Evolutionary conservation across 2,329 filamentous ascomycete genomes (phyloP).

Genomic region (Metarhizium album): DNA sequence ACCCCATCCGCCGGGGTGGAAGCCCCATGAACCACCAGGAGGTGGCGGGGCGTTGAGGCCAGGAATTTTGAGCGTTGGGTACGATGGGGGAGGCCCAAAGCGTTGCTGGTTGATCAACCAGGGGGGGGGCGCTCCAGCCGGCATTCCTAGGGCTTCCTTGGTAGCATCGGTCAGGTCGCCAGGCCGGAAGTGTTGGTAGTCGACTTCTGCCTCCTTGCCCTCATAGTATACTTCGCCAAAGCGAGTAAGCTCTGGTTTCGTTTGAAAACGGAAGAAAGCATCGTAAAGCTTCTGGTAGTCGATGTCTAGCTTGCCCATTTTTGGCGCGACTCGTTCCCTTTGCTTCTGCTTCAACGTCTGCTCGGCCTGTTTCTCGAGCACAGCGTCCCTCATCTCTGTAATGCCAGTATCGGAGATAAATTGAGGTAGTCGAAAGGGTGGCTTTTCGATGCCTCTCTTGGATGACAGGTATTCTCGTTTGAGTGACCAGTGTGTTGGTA

Average conservation of each 20-base stretch:
- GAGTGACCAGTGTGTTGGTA: conserved; percentile 86
- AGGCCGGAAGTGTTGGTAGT: conserved; percentile 78
- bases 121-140: conserved; percentile 81
- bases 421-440: conserved; percentile 82
- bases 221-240: conserved; percentile 99
- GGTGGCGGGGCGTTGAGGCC: conserved; percentile 91
- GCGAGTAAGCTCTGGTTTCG: conserved; percentile 83
- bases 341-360: conserved; percentile 91
- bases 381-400: conserved; percentile 93
- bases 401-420: conserved; percentile 98
- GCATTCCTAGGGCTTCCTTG: conserved; percentile 88
- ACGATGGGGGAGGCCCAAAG: conserved; percentile 85
- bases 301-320: conserved; percentile 95
- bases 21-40: conserved; percentile 84
- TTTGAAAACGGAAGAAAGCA: conserved; percentile 96
- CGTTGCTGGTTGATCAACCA: conserved; percentile 98
- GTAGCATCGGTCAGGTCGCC: conserved; percentile 84
- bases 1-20: conserved; percentile 88
- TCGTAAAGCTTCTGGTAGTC: conserved; percentile 98
- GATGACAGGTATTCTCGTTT: conserved; percentile 97
- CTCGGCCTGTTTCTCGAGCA: conserved; percentile 89
- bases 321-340: conserved; percentile 83
- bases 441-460: conserved; percentile 93
- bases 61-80: conserved; percentile 88
- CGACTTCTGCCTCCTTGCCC: conserved; percentile 95